phyloP scores from a whole-genome alignment of 179 eudicot species.

The Amaranthus tricolor region DNA sequence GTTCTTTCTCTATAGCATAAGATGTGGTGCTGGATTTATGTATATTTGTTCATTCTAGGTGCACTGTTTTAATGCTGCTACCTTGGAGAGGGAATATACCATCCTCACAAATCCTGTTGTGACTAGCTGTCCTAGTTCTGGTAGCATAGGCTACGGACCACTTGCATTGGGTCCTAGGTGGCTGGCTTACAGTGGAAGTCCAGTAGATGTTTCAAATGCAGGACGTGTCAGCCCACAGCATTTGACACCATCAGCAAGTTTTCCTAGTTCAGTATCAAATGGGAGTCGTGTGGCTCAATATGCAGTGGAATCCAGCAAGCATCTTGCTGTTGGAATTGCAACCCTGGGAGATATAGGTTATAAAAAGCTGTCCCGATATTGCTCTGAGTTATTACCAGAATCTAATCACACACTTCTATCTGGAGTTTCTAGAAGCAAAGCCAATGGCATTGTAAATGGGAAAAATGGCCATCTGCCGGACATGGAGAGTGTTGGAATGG shows the following conservation, averaged over 20 bases:
- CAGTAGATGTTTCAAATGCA: constrained; percentile 44
- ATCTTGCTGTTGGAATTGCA: constrained; percentile 83
- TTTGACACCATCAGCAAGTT: constrained; percentile 51
- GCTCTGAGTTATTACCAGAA: constrained; percentile 71
- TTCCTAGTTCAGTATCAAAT: constrained; percentile 48
- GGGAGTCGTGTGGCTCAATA: constrained; percentile 78
- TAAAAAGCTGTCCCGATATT: constrained; percentile 76
- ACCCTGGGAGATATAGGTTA: constrained; percentile 78
- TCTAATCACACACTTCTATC: constrained; percentile 39
- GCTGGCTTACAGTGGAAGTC: constrained; percentile 88
- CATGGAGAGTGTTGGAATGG: constrained; percentile 75
- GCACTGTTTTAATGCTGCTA: constrained; percentile 80
- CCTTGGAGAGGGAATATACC: constrained; percentile 72
- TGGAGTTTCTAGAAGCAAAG: constrained; percentile 46
- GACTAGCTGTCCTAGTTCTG: constrained; percentile 44
- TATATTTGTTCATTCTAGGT: constrained; percentile 39
- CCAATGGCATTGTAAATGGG: constrained; percentile 50
- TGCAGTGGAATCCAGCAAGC: constrained; percentile 86
- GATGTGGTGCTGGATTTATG: constrained; percentile 3
- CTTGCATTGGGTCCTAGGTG: constrained; percentile 92
- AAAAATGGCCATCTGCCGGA: constrained; percentile 49
- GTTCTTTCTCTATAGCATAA: constrained; percentile 5
- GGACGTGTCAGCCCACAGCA: constrained; percentile 71
- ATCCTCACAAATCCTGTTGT: constrained; percentile 71
- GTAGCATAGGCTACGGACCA: constrained; percentile 68